phyloP scores from a whole-genome alignment of 495 filamentous ascomycete species.

The Podospora bellae-mahoneyi region DNA sequence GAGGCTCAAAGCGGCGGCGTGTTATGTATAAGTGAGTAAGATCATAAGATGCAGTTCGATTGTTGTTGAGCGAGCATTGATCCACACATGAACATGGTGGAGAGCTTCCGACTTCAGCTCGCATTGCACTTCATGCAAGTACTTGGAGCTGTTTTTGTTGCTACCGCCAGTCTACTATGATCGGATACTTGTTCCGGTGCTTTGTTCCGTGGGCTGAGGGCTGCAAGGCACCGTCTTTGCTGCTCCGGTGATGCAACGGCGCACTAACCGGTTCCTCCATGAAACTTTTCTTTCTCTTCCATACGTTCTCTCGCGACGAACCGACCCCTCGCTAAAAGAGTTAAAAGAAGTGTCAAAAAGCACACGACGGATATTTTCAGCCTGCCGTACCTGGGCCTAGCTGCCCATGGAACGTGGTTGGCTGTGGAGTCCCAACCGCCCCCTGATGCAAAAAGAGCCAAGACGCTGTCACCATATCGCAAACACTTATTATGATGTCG shows the following conservation, averaged over 20 bases:
- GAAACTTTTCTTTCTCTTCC: background rate
- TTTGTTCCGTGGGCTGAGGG: background rate
- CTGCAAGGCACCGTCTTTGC: background rate
- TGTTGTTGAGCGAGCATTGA: background rate
- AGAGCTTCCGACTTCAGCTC: background rate
- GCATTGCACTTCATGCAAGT: background rate
- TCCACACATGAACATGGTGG: background rate
- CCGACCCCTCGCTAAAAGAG: background rate
- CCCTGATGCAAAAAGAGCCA: background rate
- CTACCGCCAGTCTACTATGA: background rate
- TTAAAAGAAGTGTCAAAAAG: background rate
- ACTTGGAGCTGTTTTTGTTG: background rate
- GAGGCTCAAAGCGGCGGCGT: background rate
- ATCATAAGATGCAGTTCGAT: background rate
- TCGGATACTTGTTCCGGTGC: background rate
- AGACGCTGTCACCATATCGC: constrained; percentile 8
- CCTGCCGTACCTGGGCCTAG: background rate
- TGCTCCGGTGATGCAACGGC: background rate
- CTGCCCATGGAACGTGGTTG: background rate
- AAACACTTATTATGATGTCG: constrained; percentile 20
- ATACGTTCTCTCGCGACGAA: background rate
- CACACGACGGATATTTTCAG: constrained; percentile 1
- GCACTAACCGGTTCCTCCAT: background rate
- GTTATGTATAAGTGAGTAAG: background rate
- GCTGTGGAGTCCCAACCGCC: constrained; percentile 7